Base-by-base conservation (phyloP, 2,329 filamentous ascomycete genomes). In the Cadophora luteo-olivacea region DNA sequence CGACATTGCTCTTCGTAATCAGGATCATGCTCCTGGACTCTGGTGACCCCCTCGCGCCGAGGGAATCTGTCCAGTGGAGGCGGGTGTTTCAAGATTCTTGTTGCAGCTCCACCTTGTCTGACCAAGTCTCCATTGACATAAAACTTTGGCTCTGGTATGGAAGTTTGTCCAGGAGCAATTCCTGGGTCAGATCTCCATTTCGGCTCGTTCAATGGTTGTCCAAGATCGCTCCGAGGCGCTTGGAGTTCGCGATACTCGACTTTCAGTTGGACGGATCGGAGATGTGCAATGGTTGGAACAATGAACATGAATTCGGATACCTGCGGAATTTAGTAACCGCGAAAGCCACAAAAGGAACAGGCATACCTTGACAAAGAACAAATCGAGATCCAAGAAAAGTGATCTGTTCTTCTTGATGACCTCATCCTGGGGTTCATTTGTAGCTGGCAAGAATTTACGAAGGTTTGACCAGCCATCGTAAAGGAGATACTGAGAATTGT, bases 301-400 rank as follows among this genome's bases (percentile, higher is more conserved):
- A 86, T 83, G 70, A 82, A 85, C 80, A 91, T 84, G 68, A 91
- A 82, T 72, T 91, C 89, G 36, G 87, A 88, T 64, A 87, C 81
- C 87, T 89, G 71, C 1, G 52, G 12, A 38, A 7, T 45, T 74
- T 24, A 73, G 70, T 68, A 77, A 67, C 24, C 2, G 4, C 36
- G 8, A 8, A 32, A 54, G 38, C 24, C 22, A 29, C 19, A 25
- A 24, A 29, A 1, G 4, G 16, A 55, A 22, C 38, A 5, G 25
- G 69, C 81, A 70, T 79, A 90, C 87, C 82, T 89, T 90, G 70
- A 91, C 85, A 74, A 91, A 90, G 76, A 91, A 91, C 83, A 90
- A 83, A 72, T 90, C 85, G 75, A 86, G 84, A 22, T 83, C 82
- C 69, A 83, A 78, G 76, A 90, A 78, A 4, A 77, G 72, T 22